A percentile compares a stretch with the other conserved stretches of the same genome.
These are phyloP conservation scores for Pisolithus tinctorius DNA, from an alignment of 768 basidiomycete genomes.

Conservation along the genomic window DNA sequence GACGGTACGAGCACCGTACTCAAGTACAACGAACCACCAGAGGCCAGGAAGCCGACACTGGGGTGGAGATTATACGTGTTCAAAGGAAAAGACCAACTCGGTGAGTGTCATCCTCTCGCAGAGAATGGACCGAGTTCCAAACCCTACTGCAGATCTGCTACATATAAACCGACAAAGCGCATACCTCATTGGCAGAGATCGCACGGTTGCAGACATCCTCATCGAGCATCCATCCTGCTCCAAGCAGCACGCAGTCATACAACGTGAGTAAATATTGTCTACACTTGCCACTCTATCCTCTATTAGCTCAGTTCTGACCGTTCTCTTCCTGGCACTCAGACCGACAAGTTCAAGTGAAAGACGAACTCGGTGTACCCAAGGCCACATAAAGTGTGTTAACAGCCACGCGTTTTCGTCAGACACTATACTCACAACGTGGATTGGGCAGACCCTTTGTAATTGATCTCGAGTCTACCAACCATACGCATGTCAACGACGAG, in stretches of 20 bases:
- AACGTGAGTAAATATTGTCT: constrained; percentile 49
- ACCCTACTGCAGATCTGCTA: constrained; percentile 56
- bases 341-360: constrained; percentile 78
- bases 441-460: constrained; percentile 83
- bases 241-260: constrained; percentile 96
- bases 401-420: constrained; percentile 1
- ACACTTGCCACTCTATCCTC: neutral
- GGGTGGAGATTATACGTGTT: constrained; percentile 98
- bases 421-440: constrained; percentile 3
- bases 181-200: constrained; percentile 89
- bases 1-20: constrained; percentile 79
- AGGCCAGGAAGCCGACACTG: constrained; percentile 84
- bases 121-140: neutral
- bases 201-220: constrained; percentile 76
- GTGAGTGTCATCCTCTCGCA: constrained; percentile 41
- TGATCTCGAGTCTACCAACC: constrained; percentile 97
- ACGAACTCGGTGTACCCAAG: constrained; percentile 79
- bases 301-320: neutral
- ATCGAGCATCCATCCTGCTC: constrained; percentile 96
- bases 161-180: constrained; percentile 93
- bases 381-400: constrained; percentile 72
- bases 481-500: constrained; percentile 86
- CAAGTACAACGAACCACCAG: constrained; percentile 98
- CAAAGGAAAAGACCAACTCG: constrained; percentile 88
- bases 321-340: constrained; percentile 34